Base-by-base conservation (phyloP, 495 filamentous ascomycete genomes). In the Massariosphaeria phaeospora region DNA sequence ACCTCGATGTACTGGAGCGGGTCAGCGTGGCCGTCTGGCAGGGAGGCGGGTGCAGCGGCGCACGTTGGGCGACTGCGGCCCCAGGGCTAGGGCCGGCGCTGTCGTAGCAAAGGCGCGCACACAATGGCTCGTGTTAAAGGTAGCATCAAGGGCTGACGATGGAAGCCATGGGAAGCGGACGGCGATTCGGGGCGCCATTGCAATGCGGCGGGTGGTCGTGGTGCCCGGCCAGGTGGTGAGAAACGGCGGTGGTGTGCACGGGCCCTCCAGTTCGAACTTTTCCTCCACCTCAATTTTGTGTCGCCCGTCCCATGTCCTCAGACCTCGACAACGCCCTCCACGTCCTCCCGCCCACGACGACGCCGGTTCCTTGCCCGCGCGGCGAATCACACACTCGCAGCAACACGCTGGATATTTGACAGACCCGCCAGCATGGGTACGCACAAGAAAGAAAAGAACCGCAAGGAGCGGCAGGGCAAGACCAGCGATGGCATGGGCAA, bases 361-460 rank as follows among this genome's bases (percentile, higher is more conserved):
- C n/a, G n/a, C 31, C 39, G 48, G 13, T 30, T 48, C 29, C 27
- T 39, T 20, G 9, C 21, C 40, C 7, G 10, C 27, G n/a, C 41
- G 13, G 29, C 20, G 21, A 45, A 21, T 7, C 10, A 11, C 13
- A 43, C 41, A 45, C 41, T 30, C 26, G 23, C 23, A 20, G 7
- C 41, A 5, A 12, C 21, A 2, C n/a, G n/a, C n/a, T n/a, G n/a
- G n/a, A n/a, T n/a, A n/a, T n/a, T 13, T n/a, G 21, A 45, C 11
- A 48, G 56, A 13, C 42, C 26, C 36, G 46, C 65, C 60, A 80
- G 52, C 49, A 97, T 98, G 93, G 94, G 94, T 73, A 90, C 86
- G 42, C 85, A 83, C 62, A 98, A 97, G 80, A 97, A 96, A 74
- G 93, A 98, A 70, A 82, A 79, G 58, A 75, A 73, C 67, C 84